Evolutionary conservation across 140 eudicot species (phyloP).

Genomic region (Flaveria floridana): DNA sequence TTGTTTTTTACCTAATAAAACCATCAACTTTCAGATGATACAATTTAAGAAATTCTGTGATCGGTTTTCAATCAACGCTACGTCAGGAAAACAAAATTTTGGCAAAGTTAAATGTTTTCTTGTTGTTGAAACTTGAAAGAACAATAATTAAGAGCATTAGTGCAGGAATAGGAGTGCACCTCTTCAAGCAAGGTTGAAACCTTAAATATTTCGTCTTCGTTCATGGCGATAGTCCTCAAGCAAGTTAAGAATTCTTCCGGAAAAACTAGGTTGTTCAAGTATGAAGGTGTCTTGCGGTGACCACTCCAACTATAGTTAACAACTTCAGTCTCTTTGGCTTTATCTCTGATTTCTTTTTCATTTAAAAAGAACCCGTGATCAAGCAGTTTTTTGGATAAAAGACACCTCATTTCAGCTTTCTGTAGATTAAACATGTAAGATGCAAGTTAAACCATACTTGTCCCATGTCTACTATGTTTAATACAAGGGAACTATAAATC

Average conservation of each 20-base stretch:
- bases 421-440: conserved; percentile 33
- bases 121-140: neutral
- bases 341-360: conserved; percentile 38
- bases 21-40: neutral
- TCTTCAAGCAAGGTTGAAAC: conserved; percentile 85
- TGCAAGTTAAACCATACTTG: conserved; percentile 18
- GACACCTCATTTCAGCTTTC: conserved; percentile 93
- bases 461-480: neutral
- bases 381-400: conserved; percentile 66
- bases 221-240: conserved; percentile 91
- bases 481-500: neutral
- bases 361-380: conserved; percentile 60
- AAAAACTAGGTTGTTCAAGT: conserved; percentile 62
- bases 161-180: conserved; percentile 39
- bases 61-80: too few relatives aligned
- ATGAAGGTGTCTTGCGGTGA: conserved; percentile 73
- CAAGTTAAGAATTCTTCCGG: conserved; percentile 80
- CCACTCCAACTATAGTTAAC: conserved; percentile 87
- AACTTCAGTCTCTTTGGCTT: conserved; percentile 29
- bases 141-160: neutral
- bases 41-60: too few relatives aligned
- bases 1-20: neutral
- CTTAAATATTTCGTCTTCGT: conserved; percentile 57
- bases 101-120: too few relatives aligned
- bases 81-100: too few relatives aligned